phyloP scores from a whole-genome alignment of 352 stramenopile species.

The Phytophthora lateralis region DNA sequence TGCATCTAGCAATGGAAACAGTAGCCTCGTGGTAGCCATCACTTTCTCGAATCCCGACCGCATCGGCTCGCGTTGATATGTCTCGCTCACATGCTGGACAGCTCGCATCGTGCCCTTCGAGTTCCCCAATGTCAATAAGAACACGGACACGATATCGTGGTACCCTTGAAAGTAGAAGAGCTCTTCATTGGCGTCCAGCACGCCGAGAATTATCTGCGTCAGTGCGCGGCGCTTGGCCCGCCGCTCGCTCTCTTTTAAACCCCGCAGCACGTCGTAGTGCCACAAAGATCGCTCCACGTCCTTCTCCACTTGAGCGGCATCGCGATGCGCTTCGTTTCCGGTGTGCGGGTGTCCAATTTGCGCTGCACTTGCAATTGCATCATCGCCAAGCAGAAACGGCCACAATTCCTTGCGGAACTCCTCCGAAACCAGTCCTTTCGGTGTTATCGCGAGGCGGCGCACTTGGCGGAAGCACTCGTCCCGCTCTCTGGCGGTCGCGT shows the following conservation, averaged over 20 bases:
- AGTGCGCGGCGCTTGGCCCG: conserved; percentile 62
- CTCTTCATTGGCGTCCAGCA: conserved; percentile 51
- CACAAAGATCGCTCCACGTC: conserved; percentile 88
- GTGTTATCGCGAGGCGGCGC: conserved; percentile 61
- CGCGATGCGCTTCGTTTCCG: conserved; percentile 46
- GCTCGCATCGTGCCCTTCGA: conserved; percentile 64
- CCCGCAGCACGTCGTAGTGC: conserved; percentile 74
- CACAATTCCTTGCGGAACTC: conserved; percentile 68
- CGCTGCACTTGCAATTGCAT: not conserved
- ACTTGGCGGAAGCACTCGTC: conserved; percentile 58
- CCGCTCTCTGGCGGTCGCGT: conserved; percentile 20
- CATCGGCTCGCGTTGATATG: conserved; percentile 92
- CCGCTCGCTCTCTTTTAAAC: conserved; percentile 69
- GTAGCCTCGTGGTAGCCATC: conserved; percentile 62
- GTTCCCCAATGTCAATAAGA: conserved; percentile 81
- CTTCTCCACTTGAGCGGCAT: conserved; percentile 79
- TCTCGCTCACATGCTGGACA: conserved; percentile 74
- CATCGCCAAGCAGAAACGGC: conserved; percentile 54
- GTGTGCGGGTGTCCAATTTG: conserved; percentile 15
- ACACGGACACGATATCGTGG: conserved; percentile 92
- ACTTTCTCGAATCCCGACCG: conserved; percentile 81
- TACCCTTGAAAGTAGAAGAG: conserved; percentile 92
- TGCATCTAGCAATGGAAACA: conserved; percentile 72
- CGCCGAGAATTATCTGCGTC: conserved; percentile 61
- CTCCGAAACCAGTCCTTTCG: conserved; percentile 58